A percentile compares a stretch with the other conserved stretches of the same genome.
Evolutionary conservation across 148 eudicot species (phyloP).

Genomic region (Diospyros kaki): DNA sequence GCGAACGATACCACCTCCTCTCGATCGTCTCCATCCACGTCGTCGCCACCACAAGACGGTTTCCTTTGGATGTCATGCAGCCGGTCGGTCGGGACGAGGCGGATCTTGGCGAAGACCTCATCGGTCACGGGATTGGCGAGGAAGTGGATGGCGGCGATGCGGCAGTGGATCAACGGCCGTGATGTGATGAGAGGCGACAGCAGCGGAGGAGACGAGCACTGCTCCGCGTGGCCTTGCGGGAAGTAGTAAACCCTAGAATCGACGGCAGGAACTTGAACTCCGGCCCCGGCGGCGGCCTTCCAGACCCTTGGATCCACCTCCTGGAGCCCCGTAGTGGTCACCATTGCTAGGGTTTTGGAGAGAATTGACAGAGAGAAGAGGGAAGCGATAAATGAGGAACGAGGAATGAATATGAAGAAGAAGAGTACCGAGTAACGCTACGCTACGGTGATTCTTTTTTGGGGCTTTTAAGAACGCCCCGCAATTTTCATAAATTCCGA

Average conservation of each 20-base stretch:
- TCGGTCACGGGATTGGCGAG: constrained; percentile 49
- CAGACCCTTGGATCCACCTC: constrained; percentile 38
- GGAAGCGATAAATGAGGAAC: no score
- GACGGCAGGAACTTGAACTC: constrained; percentile 36
- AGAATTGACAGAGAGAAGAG: background rate
- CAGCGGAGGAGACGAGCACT: constrained; percentile 21
- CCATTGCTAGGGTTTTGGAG: constrained; percentile 9
- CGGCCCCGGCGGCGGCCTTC: constrained; percentile 60
- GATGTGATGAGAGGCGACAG: constrained; percentile 3
- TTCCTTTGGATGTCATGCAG: background rate
- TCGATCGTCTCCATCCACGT: background rate
- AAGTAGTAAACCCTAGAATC: constrained; percentile 66
- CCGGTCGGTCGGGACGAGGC: constrained; percentile 33
- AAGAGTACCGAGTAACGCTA: no score
- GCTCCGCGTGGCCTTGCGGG: constrained; percentile 84
- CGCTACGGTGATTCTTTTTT: no score
- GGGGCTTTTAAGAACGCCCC: no score
- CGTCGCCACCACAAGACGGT: background rate
- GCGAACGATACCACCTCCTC: constrained; percentile 42
- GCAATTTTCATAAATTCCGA: no score
- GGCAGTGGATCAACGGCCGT: constrained; percentile 38
- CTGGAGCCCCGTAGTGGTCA: background rate
- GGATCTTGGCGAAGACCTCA: constrained; percentile 47
- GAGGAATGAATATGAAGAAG: no score
- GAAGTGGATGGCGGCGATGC: constrained; percentile 32